phyloP scores from a whole-genome alignment of 2,329 filamentous ascomycete genomes.

The Nigrospora sphaerica region DNA sequence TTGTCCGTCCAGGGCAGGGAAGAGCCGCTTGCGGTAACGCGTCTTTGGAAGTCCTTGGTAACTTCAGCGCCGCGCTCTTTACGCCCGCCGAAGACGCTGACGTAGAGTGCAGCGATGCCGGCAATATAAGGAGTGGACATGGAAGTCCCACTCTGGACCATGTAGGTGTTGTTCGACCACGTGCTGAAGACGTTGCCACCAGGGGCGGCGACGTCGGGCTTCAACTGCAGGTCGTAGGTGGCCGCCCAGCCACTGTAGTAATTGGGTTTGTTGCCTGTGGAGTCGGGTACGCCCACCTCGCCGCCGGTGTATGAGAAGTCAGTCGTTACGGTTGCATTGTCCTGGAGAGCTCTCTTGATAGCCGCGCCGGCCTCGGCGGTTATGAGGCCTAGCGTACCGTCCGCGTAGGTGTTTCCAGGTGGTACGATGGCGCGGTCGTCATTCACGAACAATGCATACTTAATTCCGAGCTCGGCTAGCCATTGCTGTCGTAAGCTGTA shows the following conservation, averaged over 20 bases:
- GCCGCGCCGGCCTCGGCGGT: neutral
- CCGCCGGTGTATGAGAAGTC: neutral
- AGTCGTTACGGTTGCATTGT: neutral
- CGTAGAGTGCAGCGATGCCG: constrained; percentile 23
- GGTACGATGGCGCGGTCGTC: neutral
- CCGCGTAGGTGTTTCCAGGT: neutral
- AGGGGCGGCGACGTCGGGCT: constrained; percentile 26
- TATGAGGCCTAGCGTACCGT: neutral
- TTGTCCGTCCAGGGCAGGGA: constrained; percentile 11
- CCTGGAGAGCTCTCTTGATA: neutral
- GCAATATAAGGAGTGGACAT: constrained; percentile 33
- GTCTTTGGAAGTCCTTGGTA: constrained; percentile 8
- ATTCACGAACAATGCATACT: neutral
- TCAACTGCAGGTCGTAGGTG: constrained; percentile 27
- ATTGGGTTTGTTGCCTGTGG: constrained; percentile 1
- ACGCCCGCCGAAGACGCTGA: constrained; percentile 14
- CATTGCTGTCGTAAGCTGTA: neutral
- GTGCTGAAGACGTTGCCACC: constrained; percentile 33
- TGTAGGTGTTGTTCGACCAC: constrained; percentile 18
- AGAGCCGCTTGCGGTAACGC: constrained; percentile 13
- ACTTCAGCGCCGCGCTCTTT: constrained; percentile 7
- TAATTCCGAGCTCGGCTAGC: neutral
- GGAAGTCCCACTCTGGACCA: constrained; percentile 35
- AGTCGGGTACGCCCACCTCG: neutral
- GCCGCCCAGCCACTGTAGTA: constrained; percentile 30